A percentile compares a stretch with the other conserved stretches of the same genome.
Evolutionary conservation across 345 rosid species (phyloP).

Genomic region (Psidium friedrichsthalianum): DNA sequence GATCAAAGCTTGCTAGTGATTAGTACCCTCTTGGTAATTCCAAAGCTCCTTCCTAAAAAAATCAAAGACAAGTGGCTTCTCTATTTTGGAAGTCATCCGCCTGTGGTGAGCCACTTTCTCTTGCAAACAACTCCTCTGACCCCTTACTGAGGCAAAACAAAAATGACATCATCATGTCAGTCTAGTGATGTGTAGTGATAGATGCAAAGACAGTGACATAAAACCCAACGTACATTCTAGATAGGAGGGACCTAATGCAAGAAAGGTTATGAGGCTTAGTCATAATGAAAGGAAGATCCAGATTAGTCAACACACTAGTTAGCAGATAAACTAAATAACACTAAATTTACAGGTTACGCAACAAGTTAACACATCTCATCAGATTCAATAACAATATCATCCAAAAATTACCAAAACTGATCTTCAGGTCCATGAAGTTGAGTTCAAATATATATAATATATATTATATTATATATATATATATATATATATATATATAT

Average conservation of each 20-base stretch:
- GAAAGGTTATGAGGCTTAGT: not conserved
- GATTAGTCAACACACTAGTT: not conserved
- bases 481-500: not conserved
- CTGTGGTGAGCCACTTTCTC: constrained; percentile 98
- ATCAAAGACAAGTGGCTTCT: constrained; percentile 78
- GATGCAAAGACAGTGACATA: not conserved
- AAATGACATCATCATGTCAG: constrained; percentile 4
- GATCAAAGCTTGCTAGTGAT: constrained; percentile 87
- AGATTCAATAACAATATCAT: not conserved
- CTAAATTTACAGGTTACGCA: not conserved
- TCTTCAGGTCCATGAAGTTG: not conserved
- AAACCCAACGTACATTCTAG: not conserved
- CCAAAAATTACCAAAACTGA: not conserved
- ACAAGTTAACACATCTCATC: not conserved
- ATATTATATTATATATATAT: no score
- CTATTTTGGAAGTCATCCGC: constrained; percentile 76
- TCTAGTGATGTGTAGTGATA: not conserved
- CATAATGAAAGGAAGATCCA: not conserved
- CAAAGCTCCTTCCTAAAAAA: constrained; percentile 87
- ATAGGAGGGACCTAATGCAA: not conserved
- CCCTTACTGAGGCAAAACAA: constrained; percentile 48
- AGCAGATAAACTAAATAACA: not conserved
- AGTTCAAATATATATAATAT: not conserved
- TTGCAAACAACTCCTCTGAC: constrained; percentile 96
- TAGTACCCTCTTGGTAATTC: constrained; percentile 98